Evolutionary conservation across 2,329 filamentous ascomycete species (phyloP).

Genomic region (Colletotrichum theobromicola): DNA sequence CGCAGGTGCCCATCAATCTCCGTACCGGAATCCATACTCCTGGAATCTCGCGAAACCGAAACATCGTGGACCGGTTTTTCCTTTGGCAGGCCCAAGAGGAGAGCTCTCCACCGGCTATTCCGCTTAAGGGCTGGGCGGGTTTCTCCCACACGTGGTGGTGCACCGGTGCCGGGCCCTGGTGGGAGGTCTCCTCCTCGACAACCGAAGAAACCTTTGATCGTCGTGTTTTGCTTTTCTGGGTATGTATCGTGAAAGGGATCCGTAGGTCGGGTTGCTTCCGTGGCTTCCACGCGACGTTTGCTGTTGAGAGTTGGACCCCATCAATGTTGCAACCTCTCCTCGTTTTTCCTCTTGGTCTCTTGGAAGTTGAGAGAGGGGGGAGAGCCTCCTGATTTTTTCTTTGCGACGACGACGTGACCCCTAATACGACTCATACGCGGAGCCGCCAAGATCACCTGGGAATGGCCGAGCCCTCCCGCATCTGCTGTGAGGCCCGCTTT

Average conservation of each 20-base stretch:
- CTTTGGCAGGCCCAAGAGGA: background rate
- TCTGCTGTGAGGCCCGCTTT: slow-evolving; percentile 2
- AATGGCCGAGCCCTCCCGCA: background rate
- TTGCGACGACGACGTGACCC: background rate
- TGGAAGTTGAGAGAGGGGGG: too few species aligned
- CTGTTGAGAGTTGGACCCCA: background rate
- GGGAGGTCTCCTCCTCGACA: background rate
- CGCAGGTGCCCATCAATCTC: background rate
- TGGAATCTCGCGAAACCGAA: slow-evolving; percentile 13
- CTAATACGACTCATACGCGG: background rate
- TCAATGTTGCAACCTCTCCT: background rate
- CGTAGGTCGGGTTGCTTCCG: background rate
- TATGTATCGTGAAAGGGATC: background rate
- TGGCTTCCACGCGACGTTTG: background rate
- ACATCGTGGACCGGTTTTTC: background rate
- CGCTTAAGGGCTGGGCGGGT: background rate
- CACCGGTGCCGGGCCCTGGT: background rate
- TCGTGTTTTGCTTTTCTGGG: background rate
- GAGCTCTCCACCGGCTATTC: background rate
- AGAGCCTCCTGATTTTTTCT: background rate
- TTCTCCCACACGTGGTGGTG: background rate
- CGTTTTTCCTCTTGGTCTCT: background rate
- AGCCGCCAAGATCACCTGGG: background rate
- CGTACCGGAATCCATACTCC: background rate
- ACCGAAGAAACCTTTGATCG: background rate